Conservation (phyloP, 2,329 filamentous ascomycete species). For the Juglanconis oblonga region DNA sequence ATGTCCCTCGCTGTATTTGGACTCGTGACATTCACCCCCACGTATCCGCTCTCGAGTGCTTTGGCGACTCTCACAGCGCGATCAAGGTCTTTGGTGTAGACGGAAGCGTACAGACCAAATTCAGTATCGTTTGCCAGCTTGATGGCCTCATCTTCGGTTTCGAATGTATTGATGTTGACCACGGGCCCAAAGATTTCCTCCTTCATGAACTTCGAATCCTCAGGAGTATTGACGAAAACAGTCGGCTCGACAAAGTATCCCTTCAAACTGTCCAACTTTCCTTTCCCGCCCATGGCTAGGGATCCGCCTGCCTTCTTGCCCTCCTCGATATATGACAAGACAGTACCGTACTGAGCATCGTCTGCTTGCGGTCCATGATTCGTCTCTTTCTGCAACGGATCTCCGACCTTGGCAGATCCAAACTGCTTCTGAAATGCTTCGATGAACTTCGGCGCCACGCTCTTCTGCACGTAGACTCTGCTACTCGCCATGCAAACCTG, state of each 20-base stretch:
- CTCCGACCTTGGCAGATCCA: conserved; percentile 35
- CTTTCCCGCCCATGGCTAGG: conserved; percentile 29
- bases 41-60: conserved; percentile 57
- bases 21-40: conserved; percentile 52
- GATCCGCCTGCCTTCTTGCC: conserved; percentile 36
- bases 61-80: conserved; percentile 44
- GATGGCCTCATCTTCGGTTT: conserved; percentile 53
- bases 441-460: conserved; percentile 54
- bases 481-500: conserved; percentile 61
- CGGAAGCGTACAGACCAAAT: conserved; percentile 53
- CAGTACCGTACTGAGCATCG: conserved; percentile 45
- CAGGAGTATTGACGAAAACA: conserved; percentile 42
- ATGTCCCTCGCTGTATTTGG: conserved; percentile 34
- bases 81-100: conserved; percentile 52
- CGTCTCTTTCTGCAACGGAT: conserved; percentile 31
- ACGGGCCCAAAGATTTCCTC: conserved; percentile 67
- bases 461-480: conserved; percentile 54
- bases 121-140: conserved; percentile 53
- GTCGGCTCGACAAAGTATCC: conserved; percentile 43
- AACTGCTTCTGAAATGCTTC: conserved; percentile 50
- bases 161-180: conserved; percentile 55
- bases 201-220: conserved; percentile 46
- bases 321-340: conserved; percentile 43
- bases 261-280: conserved; percentile 24
- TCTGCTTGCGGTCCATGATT: conserved; percentile 48